phyloP scores from a whole-genome alignment of 345 rosid species.

The Melastoma malabathricum region DNA sequence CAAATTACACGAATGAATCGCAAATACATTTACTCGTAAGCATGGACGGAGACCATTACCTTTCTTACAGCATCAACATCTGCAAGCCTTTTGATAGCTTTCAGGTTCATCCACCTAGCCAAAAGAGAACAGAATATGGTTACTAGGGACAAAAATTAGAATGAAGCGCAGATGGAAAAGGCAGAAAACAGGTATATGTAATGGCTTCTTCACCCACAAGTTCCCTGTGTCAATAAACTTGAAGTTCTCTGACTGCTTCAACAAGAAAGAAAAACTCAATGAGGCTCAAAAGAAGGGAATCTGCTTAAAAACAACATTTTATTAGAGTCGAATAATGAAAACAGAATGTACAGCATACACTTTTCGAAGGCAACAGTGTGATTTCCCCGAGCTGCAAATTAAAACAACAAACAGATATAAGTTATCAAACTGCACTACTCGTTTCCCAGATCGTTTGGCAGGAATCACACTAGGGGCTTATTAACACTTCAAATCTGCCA shows the following conservation, averaged over 20 bases:
- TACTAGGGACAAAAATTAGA: not conserved
- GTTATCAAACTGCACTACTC: not conserved
- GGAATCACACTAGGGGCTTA: no score
- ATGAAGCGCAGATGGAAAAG: no score
- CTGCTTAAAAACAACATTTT: not conserved
- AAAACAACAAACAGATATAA: constrained; percentile 8
- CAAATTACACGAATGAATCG: constrained; percentile 8
- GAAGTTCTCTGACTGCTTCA: constrained; percentile 18
- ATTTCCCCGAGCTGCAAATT: constrained; percentile 28
- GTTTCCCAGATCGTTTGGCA: no score
- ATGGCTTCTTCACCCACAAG: constrained; percentile 26
- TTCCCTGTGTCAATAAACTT: constrained; percentile 33
- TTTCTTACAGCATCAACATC: constrained; percentile 23
- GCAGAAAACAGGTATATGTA: constrained; percentile 2
- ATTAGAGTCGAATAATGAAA: not conserved
- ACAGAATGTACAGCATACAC: constrained; percentile 19
- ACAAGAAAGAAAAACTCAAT: not conserved
- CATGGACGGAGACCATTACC: constrained; percentile 1
- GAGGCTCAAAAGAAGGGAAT: no score
- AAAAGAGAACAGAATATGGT: constrained; percentile 4
- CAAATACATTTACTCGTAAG: not conserved
- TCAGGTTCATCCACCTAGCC: constrained; percentile 43
- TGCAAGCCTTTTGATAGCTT: constrained; percentile 32
- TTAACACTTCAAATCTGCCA: no score
- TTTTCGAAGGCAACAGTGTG: constrained; percentile 12